A percentile compares a stretch with the other conserved stretches of the same genome.
Evolutionary conservation across 169 alveolate genomes (phyloP).

Genomic region (Toxoplasma gondii): DNA sequence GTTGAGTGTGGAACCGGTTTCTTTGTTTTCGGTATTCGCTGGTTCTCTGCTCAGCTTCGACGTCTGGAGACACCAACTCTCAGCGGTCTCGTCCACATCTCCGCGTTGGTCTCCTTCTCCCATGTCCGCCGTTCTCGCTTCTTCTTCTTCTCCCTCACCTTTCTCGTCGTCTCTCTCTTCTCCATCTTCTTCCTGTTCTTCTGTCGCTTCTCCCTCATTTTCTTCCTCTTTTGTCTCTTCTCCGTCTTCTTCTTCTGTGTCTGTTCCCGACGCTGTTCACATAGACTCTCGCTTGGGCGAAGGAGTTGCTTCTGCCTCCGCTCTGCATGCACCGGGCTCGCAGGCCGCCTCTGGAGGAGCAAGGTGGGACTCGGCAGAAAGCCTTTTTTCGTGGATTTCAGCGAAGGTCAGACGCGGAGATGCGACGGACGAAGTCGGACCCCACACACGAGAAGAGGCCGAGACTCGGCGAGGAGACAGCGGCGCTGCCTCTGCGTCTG

Average conservation of each 20-base stretch:
- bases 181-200: background rate
- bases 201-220: background rate
- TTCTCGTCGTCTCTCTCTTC: background rate
- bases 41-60: background rate
- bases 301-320: background rate
- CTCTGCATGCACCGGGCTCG: background rate
- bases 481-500: background rate
- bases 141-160: background rate
- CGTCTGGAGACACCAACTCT: background rate
- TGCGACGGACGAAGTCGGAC: too few relatives aligned
- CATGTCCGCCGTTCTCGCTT: background rate
- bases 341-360: background rate
- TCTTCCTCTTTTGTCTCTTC: background rate
- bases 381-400: too few relatives aligned
- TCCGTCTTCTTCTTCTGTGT: background rate
- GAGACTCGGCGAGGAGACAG: too few relatives aligned
- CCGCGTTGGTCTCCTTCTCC: background rate
- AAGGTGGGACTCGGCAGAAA: background rate
- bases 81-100: background rate
- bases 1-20: too few relatives aligned
- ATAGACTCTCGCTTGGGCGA: background rate
- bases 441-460: too few relatives aligned
- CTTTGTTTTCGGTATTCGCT: too few relatives aligned
- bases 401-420: too few relatives aligned
- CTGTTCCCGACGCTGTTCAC: background rate